A percentile compares a stretch with the other conserved stretches of the same genome.
Conservation (phyloP, 2,329 filamentous ascomycete species). For the Chaetomiaceae sp. region DNA sequence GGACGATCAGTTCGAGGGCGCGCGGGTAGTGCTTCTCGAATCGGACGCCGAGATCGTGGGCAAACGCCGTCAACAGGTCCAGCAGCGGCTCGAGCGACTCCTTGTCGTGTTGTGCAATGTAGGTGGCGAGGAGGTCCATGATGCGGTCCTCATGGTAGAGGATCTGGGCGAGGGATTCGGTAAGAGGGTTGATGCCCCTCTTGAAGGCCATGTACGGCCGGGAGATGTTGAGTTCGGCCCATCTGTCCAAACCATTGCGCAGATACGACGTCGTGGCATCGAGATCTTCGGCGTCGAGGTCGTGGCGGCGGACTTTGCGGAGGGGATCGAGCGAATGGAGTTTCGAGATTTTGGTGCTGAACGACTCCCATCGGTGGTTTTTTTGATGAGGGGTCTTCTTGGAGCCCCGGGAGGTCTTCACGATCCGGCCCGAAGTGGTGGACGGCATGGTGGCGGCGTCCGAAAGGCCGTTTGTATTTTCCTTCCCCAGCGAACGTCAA, state of each 20-base stretch:
- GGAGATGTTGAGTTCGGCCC: conserved; percentile 87
- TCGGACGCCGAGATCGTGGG: conserved; percentile 80
- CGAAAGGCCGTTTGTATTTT: not conserved
- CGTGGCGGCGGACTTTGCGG: conserved; percentile 79
- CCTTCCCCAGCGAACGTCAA: conserved; percentile 11
- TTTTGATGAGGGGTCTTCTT: conserved; percentile 69
- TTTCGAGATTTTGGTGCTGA: conserved; percentile 83
- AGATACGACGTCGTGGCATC: conserved; percentile 82
- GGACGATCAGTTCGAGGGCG: conserved; percentile 69
- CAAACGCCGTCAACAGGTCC: conserved; percentile 84
- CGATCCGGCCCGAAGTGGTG: conserved; percentile 61
- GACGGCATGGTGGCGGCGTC: conserved; percentile 50
- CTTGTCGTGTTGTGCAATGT: conserved; percentile 72
- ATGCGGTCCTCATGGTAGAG: conserved; percentile 86
- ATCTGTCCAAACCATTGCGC: conserved; percentile 74
- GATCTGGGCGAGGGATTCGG: conserved; percentile 87
- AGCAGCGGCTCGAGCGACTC: conserved; percentile 81
- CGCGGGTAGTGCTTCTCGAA: conserved; percentile 86
- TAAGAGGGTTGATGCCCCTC: conserved; percentile 68
- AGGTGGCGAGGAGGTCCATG: conserved; percentile 68
- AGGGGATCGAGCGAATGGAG: conserved; percentile 87
- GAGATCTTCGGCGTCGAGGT: conserved; percentile 73
- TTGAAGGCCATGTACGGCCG: conserved; percentile 74
- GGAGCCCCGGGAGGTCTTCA: conserved; percentile 66
- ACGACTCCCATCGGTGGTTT: conserved; percentile 86